Base-by-base conservation (phyloP, 768 basidiomycete genomes). In the Collybiopsis luxurians region DNA sequence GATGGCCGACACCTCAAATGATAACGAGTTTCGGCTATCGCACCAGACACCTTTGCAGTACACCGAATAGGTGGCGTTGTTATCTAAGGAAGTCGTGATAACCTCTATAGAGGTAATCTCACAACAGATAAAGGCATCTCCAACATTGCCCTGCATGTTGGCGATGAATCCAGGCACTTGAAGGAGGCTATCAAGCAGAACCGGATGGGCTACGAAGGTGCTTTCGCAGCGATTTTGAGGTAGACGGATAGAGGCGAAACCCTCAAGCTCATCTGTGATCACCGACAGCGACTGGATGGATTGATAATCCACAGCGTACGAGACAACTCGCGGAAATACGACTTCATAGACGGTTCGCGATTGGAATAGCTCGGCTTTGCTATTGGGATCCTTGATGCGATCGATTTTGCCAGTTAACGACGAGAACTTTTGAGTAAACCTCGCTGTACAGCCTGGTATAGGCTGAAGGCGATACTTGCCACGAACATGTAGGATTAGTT, bases 91-190 rank as follows among this genome's bases (percentile, higher is more conserved):
- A 17, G 73, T 65, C 2, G 79, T 72, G 1, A 87, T 62, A 4
- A 83, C 63, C 55, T 77, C 76, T 40, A 86, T 71, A 4, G 73
- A 63, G 15, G 75, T 79, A 28, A 88, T 73, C 23, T 78, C 74
- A 27, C 70, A 78, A 73, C 89, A 90, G 53, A 91, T 85, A 65
- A 80, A 86, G 1, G 78, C 84, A 53, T 87, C 79, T 26, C 79
- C 71, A 24, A 72, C 53, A 10, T 71, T 36, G 7, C 78, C 80
- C 39, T 75, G 78, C 63, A 83, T 65, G 66, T 90, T 91, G 24
- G 82, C 78, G 31, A 89, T 70, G 67, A 90, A 88, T 2, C 89
- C 89, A 0, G 87, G 82, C 36, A 81, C 76, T 57, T 90, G 89
- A 28, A 89, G 71, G 28, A 90, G 71, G 0, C 85, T 82, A 60